These are phyloP conservation scores for Trametes cingulata DNA, from an alignment of 768 basidiomycete genomes.

Conservation along the genomic window DNA sequence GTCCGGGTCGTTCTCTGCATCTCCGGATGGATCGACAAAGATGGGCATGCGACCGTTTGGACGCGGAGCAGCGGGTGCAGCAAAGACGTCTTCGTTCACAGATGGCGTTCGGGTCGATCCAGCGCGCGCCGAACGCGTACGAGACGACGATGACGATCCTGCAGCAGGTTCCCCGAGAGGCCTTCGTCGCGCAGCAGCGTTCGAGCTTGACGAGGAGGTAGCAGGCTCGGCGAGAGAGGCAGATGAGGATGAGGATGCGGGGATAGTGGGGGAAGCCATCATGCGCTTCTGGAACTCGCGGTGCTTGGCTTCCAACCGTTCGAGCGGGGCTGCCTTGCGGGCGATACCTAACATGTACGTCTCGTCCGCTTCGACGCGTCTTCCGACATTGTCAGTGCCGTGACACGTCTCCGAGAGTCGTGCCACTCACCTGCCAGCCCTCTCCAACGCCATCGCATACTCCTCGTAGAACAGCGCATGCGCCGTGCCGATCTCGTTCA, in stretches of 20 bases:
- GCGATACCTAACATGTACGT: constrained; percentile 88
- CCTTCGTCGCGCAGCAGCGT: constrained; percentile 38
- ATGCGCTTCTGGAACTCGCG: constrained; percentile 90
- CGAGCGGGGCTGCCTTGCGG: constrained; percentile 76
- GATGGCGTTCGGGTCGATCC: constrained; percentile 32
- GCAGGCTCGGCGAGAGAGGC: constrained; percentile 29
- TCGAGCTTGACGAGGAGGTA: constrained; percentile 35
- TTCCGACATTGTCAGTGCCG: constrained; percentile 34
- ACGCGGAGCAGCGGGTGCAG: constrained; percentile 35
- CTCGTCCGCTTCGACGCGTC: constrained; percentile 87
- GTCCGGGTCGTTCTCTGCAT: constrained; percentile 35
- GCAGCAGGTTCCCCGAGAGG: constrained; percentile 48
- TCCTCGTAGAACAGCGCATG: constrained; percentile 90
- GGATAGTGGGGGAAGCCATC: constrained; percentile 55
- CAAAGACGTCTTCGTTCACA: constrained; percentile 32
- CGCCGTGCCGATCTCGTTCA: constrained; percentile 85
- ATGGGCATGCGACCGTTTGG: constrained; percentile 65
- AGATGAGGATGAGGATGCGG: constrained; percentile 31
- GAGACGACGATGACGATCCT: constrained; percentile 33
- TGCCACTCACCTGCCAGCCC: constrained; percentile 67
- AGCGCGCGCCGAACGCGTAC: constrained; percentile 22
- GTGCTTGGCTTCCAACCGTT: constrained; percentile 75
- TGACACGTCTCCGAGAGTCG: neutral
- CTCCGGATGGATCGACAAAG: constrained; percentile 70
- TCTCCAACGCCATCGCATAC: constrained; percentile 81